Evolutionary conservation across 1,139 yeast species (phyloP).

Genomic region (Hemisphaericaspora subhashii): DNA sequence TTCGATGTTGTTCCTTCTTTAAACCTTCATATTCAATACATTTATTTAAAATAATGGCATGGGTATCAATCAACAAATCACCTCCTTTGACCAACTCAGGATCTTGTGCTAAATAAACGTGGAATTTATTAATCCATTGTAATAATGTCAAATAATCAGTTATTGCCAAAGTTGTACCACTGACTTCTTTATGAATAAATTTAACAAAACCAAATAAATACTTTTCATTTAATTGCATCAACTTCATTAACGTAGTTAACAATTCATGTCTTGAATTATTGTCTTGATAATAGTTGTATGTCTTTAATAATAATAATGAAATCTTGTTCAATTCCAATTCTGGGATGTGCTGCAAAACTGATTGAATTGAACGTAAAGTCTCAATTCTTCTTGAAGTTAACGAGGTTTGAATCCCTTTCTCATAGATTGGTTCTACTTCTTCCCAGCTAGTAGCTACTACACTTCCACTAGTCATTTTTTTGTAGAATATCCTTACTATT

Average conservation of each 20-base stretch:
- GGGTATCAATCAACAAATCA: conserved; percentile 19
- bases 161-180: conserved; percentile 42
- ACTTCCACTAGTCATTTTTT: not conserved
- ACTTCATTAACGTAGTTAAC: conserved; percentile 30
- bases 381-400: conserved; percentile 34
- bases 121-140: conserved; percentile 50
- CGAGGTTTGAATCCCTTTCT: conserved; percentile 31
- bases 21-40: conserved; percentile 16
- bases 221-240: conserved; percentile 31
- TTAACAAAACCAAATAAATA: conserved; percentile 35
- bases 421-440: conserved; percentile 17
- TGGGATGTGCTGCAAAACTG: conserved; percentile 18
- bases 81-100: conserved; percentile 9
- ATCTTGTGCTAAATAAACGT: conserved; percentile 21
- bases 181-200: conserved; percentile 37
- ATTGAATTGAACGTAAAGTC: conserved; percentile 21
- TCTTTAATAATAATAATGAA: conserved; percentile 35
- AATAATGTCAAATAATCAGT: conserved; percentile 57
- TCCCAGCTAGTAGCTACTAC: conserved; percentile 12
- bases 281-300: conserved; percentile 55
- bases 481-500: not conserved
- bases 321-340: conserved; percentile 22
- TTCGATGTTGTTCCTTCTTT: conserved; percentile 33
- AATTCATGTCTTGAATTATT: conserved; percentile 45
- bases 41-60: conserved; percentile 23